Evolutionary conservation across 2,329 filamentous ascomycete species (phyloP), one percentile per base, ranked within the genome.

Genomic region (Aspergillus japonicus): DNA sequence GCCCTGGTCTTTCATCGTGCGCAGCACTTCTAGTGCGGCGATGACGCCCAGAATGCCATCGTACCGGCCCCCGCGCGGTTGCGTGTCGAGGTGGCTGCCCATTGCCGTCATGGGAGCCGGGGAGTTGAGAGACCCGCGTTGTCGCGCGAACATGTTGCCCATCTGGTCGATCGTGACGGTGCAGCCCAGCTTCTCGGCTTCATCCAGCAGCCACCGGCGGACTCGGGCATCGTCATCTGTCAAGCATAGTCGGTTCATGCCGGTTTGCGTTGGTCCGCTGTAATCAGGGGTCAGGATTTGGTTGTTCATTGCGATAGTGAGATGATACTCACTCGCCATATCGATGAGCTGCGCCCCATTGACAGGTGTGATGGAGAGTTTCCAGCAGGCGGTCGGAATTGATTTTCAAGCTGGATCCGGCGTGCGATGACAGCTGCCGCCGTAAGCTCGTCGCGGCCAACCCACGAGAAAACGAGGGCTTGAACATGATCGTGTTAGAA

Each of bases 11-110:
- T 85, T 80, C 56, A 93, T 78, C 0, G 86, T 82, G 48, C 80
- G 81, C 16, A 92, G 75, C 73, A 89, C 88, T 73, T 92, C 89
- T 0, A 92, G 76, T 0, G 85, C 90, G 1, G 89, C 86, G 35
- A 84, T 80, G 1, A 92, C 80, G 1, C 90, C 90, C 0, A 93
- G 75, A 33, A 92, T 90, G 0, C 89, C 89, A 68, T 92, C 89
- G 62, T 92, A 92, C 26, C 89, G 68, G 33, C 71, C 71, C 1
- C 71, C 71, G 0, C 69, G 66, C 19, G 71, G 71, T 52, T 73
- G 70, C 1, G 70, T 72, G 29, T 73, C 70, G 3, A 72, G 64
- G 52, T 73, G 70, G 26, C 70, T 72, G 26, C 71, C 71, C 89
- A 89, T 84, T 12, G 70, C 71, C n/a, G 68, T 71, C 71, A 72